Evolutionary conservation across 345 rosid genomes (phyloP).

Genomic region (Hirschfeldia incana): DNA sequence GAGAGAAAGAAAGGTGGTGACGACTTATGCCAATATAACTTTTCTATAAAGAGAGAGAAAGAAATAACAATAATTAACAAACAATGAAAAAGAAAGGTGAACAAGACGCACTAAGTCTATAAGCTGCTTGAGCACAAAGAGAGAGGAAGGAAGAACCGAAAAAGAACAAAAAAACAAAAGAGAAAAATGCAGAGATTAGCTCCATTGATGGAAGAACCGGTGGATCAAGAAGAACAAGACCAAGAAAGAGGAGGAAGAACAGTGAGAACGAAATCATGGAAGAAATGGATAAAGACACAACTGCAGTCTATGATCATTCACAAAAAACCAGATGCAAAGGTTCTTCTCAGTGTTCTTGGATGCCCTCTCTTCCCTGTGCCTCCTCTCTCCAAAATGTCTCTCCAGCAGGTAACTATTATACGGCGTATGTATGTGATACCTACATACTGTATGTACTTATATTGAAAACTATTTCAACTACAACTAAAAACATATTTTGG

Average conservation of each 20-base stretch:
- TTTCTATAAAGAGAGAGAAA: conserved; percentile 19
- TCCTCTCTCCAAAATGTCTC: conserved; percentile 45
- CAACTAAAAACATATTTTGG: background rate
- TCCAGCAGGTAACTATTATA: conserved; percentile 47
- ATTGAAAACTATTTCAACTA: background rate
- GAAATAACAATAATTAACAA: conserved; percentile 40
- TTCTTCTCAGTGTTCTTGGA: conserved; percentile 76
- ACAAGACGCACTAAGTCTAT: conserved; percentile 41
- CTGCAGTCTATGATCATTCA: conserved; percentile 47
- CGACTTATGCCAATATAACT: conserved; percentile 32
- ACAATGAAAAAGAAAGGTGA: conserved; percentile 45
- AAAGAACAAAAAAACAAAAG: background rate
- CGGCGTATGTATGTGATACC: background rate
- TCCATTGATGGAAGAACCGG: conserved; percentile 80
- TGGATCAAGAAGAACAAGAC: conserved; percentile 47
- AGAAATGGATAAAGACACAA: conserved; percentile 67
- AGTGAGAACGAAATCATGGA: conserved; percentile 51
- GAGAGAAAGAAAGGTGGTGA: conserved; percentile 22
- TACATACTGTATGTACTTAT: background rate
- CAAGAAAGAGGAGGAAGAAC: conserved; percentile 26
- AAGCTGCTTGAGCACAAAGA: conserved; percentile 37
- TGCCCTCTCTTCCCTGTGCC: conserved; percentile 90
- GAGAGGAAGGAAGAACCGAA: conserved; percentile 21
- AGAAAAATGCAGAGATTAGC: conserved; percentile 65
- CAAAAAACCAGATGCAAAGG: conserved; percentile 59